A percentile compares a stretch with the other conserved stretches of the same genome.
Conservation (phyloP, 495 filamentous ascomycete species). For the Xylaria castorea region DNA sequence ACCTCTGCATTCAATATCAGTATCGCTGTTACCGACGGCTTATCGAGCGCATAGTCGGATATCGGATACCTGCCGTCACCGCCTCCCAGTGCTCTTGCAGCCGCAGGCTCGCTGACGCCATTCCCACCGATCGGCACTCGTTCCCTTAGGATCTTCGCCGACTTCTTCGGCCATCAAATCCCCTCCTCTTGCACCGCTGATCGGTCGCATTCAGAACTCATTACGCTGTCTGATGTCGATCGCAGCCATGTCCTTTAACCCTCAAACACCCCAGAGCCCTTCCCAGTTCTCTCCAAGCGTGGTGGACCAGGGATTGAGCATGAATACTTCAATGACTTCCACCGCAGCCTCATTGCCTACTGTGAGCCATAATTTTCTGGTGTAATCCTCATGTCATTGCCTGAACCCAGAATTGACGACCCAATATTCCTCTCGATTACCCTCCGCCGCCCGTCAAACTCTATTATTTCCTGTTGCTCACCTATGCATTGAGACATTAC, state of each 20-base stretch:
- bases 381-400: not conserved
- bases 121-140: constrained; percentile 17
- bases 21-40: not conserved
- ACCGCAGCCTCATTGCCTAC: constrained; percentile 55
- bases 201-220: constrained; percentile 13
- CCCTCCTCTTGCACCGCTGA: constrained; percentile 22
- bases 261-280: constrained; percentile 66
- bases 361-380: constrained; percentile 29
- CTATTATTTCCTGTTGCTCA: not conserved
- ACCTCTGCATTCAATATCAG: not conserved
- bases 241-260: constrained; percentile 62
- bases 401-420: not conserved
- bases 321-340: constrained; percentile 52
- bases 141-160: constrained; percentile 15
- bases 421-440: not conserved
- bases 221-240: constrained; percentile 36
- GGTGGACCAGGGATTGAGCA: constrained; percentile 52
- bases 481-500: constrained; percentile 13
- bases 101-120: constrained; percentile 5
- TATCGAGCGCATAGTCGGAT: constrained; percentile 13
- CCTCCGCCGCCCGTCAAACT: not conserved
- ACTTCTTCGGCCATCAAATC: constrained; percentile 26
- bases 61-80: not conserved
- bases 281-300: constrained; percentile 58
- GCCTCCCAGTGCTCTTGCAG: constrained; percentile 2